Evolutionary conservation across 768 basidiomycete genomes (phyloP).

Genomic region (Leccinum olivaceopallidum): DNA sequence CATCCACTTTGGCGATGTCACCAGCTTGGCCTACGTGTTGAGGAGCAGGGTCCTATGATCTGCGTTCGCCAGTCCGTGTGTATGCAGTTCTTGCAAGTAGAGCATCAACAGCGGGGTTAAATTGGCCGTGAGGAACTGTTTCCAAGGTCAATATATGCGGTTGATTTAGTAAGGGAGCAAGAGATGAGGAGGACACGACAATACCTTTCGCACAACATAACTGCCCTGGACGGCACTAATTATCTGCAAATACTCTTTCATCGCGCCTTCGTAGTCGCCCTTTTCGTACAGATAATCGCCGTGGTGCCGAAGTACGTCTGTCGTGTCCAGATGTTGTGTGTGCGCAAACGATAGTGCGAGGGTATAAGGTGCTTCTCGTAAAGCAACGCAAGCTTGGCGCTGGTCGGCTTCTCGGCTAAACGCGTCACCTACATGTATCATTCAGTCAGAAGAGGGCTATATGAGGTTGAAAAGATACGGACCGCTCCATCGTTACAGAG

Average conservation of each 20-base stretch:
- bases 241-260: constrained; percentile 26
- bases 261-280: too few species aligned
- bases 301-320: too few species aligned
- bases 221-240: constrained; percentile 56
- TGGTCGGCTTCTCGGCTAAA: too few species aligned
- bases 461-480: too few species aligned
- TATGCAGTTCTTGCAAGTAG: constrained; percentile 94
- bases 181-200: neutral
- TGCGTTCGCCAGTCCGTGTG: constrained; percentile 78
- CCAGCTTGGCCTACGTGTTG: constrained; percentile 98
- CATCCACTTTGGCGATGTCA: constrained; percentile 84
- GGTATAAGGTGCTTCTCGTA: constrained; percentile 37
- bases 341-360: too few species aligned
- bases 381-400: constrained; percentile 35
- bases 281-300: too few species aligned
- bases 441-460: too few species aligned
- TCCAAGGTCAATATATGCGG: constrained; percentile 8
- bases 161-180: neutral
- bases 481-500: too few species aligned
- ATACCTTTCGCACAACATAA: constrained; percentile 71
- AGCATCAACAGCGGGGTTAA: constrained; percentile 93
- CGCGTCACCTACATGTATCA: too few species aligned
- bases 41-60: constrained; percentile 78
- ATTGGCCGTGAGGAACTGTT: constrained; percentile 93
- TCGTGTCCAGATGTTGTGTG: too few species aligned